Conservation (phyloP, 305 asterid genomes). For the Petunia hybrid region DNA sequence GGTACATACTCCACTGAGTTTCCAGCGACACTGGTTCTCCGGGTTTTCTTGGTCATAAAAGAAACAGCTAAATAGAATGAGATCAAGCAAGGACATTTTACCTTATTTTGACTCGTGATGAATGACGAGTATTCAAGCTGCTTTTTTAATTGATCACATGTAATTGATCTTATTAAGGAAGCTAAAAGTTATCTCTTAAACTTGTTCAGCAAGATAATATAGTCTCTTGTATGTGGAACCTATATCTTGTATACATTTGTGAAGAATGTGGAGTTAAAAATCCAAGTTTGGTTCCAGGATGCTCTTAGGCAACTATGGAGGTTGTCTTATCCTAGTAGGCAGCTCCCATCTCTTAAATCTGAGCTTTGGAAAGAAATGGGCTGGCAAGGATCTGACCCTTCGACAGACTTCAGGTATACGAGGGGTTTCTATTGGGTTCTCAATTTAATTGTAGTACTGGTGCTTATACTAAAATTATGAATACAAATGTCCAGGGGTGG, state of each 20-base stretch:
- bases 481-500: slow-evolving; percentile 73
- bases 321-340: slow-evolving; percentile 82
- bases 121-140: not conserved
- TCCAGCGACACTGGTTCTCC: no score
- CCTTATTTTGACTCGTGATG: not conserved
- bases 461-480: slow-evolving; percentile 34
- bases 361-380: slow-evolving; percentile 99
- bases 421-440: slow-evolving; percentile 18
- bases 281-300: slow-evolving; percentile 56
- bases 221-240: not conserved
- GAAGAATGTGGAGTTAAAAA: not conserved
- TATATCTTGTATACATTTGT: not conserved
- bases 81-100: not conserved
- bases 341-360: slow-evolving; percentile 84
- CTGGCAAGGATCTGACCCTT: slow-evolving; percentile 98
- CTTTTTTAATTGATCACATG: slow-evolving; percentile 1
- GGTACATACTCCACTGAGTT: no score
- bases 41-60: no score
- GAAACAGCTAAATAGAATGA: slow-evolving; percentile 1
- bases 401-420: slow-evolving; percentile 91
- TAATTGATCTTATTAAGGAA: not conserved
- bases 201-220: not conserved
- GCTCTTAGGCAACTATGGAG: slow-evolving; percentile 91
- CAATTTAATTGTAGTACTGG: slow-evolving; percentile 20
- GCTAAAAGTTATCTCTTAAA: not conserved